Base-by-base conservation (phyloP, 1,139 yeast genomes). In the Saccharomycopsis phalli region DNA sequence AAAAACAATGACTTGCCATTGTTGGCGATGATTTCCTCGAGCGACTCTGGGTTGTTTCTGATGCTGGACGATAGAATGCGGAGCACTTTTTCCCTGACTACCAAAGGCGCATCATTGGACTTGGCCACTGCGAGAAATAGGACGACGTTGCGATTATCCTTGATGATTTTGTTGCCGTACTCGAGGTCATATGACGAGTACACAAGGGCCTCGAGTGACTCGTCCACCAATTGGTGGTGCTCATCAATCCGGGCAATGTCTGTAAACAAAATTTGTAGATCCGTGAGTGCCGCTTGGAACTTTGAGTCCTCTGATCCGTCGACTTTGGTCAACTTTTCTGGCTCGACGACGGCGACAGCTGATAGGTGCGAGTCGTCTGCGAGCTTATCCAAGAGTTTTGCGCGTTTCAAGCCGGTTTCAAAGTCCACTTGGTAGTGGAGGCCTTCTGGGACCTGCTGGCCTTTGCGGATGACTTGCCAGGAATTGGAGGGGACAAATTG, bases 401-500 rank as follows among this genome's bases (percentile, higher is more conserved):
- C 95, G 55, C 80, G 83, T 53, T 68, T 74, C 31, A 61, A 57
- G 21, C 80, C 76, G 0, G 87, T 79, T 21, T 80, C 86, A 42
- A 82, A 61, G 56, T 84, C 72, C 52, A 81, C 55, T 52, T 84
- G 65, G 34, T 81, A 76, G 58, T 86, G 94, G 34, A 86, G 61
- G 0, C 95, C 95, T 14, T 71, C 71, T 1, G 95, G 94, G 5
- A 84, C 68, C 13, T 71, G 68, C 54, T 82, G 94, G 13, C 81
- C 83, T 46, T 71, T 76, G 55, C 63, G 69, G 6, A 87, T 71
- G 2, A 54, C 54, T 62, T 79, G 77, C 94, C 95, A 87, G 50
- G 79, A 72, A 2, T 55, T 47, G 0, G 76, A 60, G 1, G 95
- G 81, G 31, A 58, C 70, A 52, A 84, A 82, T 2, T 71, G 50